Conservation (phyloP, 495 filamentous ascomycete genomes). For the Penicillium verhagenii region DNA sequence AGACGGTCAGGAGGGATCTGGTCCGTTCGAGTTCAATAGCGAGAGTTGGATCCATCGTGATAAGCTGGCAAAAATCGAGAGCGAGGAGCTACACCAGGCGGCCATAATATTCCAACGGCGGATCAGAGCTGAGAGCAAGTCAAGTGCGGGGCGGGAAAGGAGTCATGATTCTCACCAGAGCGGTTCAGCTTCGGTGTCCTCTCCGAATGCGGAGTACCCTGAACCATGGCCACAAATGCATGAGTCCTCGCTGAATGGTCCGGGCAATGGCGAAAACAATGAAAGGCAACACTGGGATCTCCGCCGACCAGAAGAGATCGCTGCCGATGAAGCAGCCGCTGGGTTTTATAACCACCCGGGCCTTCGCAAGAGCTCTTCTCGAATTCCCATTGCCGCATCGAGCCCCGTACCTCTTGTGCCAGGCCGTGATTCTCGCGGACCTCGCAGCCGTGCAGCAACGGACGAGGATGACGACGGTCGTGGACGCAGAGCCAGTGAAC, state of each 20-base stretch:
- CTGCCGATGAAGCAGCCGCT: slow-evolving; percentile 55
- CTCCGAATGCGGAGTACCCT: slow-evolving; percentile 31
- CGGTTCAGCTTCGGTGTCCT: slow-evolving; percentile 27
- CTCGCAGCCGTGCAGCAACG: slow-evolving; percentile 55
- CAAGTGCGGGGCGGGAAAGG: slow-evolving; percentile 51
- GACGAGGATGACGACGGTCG: slow-evolving; percentile 57
- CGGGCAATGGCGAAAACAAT: slow-evolving; percentile 23
- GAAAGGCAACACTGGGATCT: slow-evolving; percentile 64
- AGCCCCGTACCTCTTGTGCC: slow-evolving; percentile 75
- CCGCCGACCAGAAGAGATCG: slow-evolving; percentile 76
- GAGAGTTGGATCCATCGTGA: slow-evolving; percentile 93
- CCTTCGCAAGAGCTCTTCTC: slow-evolving; percentile 57
- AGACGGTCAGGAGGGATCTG: slow-evolving; percentile 19
- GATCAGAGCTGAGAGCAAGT: slow-evolving; percentile 58
- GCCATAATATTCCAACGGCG: slow-evolving; percentile 68
- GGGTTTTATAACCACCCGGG: slow-evolving; percentile 44
- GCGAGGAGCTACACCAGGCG: slow-evolving; percentile 83
- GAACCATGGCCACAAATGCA: slow-evolving; percentile 41
- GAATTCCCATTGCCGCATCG: slow-evolving; percentile 78
- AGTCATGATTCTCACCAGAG: slow-evolving; percentile 50
- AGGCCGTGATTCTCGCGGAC: slow-evolving; percentile 68
- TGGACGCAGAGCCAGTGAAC: slow-evolving; percentile 70
- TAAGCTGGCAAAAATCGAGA: slow-evolving; percentile 92
- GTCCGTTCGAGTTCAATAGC: slow-evolving; percentile 25
- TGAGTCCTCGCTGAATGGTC: slow-evolving; percentile 42